These are phyloP conservation scores for Claviceps sp. DNA, from an alignment of 2,329 filamentous ascomycete genomes.

Conservation along the genomic window DNA sequence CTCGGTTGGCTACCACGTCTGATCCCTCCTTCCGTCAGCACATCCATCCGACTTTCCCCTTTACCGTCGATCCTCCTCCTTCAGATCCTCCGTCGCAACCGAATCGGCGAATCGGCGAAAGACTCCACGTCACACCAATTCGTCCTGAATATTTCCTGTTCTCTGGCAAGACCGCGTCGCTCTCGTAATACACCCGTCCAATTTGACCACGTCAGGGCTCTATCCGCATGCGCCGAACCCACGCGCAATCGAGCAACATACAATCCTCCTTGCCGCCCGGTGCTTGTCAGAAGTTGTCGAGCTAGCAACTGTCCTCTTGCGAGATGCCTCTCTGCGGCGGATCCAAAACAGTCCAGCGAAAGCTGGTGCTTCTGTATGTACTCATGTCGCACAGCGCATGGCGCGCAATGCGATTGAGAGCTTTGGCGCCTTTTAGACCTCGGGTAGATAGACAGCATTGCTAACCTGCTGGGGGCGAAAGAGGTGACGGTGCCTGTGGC, in stretches of 20 bases:
- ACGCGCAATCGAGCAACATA: background rate
- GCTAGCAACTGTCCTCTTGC: background rate
- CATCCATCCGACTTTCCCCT: background rate
- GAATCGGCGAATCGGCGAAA: background rate
- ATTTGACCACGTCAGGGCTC: background rate
- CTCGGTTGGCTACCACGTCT: background rate
- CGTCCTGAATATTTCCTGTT: background rate
- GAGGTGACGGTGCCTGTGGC: constrained; percentile 89
- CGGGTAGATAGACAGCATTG: background rate
- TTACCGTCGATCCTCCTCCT: background rate
- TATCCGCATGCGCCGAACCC: background rate
- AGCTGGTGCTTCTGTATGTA: constrained; percentile 76
- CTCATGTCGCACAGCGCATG: background rate
- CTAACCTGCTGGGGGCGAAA: constrained; percentile 22
- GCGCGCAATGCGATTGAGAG: background rate
- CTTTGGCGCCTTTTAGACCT: background rate
- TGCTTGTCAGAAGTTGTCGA: background rate
- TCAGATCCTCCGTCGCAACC: background rate
- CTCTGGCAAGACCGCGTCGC: background rate
- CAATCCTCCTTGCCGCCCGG: background rate
- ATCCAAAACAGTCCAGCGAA: constrained; percentile 81
- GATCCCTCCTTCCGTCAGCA: background rate
- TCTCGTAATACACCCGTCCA: background rate
- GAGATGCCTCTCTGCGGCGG: constrained; percentile 43
- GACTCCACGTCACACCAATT: background rate